These are phyloP conservation scores for Cocos nucifera DNA, from an alignment of 176 grass and related monocot genomes.

Conservation along the genomic window DNA sequence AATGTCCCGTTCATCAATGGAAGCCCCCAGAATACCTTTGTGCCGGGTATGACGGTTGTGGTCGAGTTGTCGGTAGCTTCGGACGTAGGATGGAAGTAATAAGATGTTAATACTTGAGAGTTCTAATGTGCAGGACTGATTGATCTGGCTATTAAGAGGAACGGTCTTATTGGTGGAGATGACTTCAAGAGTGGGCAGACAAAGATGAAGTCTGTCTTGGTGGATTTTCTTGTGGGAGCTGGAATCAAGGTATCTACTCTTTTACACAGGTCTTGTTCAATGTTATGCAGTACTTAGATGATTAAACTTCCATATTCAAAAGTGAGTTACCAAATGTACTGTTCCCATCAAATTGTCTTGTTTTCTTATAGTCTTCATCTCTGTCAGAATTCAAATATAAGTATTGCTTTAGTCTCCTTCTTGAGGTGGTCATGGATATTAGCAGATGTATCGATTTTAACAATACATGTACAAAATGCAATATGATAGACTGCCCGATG, in stretches of 20 bases:
- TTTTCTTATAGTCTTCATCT: no score
- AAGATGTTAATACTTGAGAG: background rate
- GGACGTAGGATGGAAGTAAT: background rate
- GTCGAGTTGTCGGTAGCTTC: background rate
- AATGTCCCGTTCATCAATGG: constrained; percentile 87
- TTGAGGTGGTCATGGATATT: no score
- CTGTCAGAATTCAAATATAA: no score
- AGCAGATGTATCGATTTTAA: no score
- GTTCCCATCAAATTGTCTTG: background rate
- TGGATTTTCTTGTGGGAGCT: constrained; percentile 95
- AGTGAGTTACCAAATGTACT: background rate
- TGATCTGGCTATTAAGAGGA: constrained; percentile 84
- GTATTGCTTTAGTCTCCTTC: no score
- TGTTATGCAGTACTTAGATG: background rate
- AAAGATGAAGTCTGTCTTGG: constrained; percentile 96
- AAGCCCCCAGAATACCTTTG: constrained; percentile 96
- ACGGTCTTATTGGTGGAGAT: constrained; percentile 84
- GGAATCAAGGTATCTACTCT: constrained; percentile 65
- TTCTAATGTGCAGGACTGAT: constrained; percentile 54
- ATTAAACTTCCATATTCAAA: background rate
- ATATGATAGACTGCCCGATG: no score
- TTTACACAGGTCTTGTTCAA: background rate
- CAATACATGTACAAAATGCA: no score
- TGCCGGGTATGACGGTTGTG: constrained; percentile 51
- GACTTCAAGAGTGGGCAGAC: constrained; percentile 99